Base-by-base conservation (phyloP, 139 green algal species). In the Edaphochlamys debaryana region DNA sequence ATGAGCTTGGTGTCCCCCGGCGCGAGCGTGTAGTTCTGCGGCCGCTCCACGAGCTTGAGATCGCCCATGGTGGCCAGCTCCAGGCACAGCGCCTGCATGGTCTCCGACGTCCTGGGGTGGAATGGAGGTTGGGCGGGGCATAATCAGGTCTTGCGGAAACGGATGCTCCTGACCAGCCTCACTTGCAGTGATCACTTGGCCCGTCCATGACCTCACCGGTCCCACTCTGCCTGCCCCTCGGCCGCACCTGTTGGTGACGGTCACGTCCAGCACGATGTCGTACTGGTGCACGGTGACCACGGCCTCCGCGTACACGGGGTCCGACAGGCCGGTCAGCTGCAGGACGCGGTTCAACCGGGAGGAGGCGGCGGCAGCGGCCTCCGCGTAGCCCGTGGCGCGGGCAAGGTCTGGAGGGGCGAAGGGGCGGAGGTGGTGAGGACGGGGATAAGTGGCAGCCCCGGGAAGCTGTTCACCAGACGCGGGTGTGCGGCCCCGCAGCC, bases 51-150 rank as follows among this genome's bases (percentile, higher is more conserved):
- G 66, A 99, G 94, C 92, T 99, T 99, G 19, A 99, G 91, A 89
- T 99, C 97, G 3, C 97, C 97, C 96, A 99, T 98, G 64, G 97
- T 99, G 74, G 97, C 96, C 69, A 99, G 91, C 94, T 99, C 97
- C 87, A 99, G 90, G 79, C 86, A 95, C 79, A 99, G 88, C 88
- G 98, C 98, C 88, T 98, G 94, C 70, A 93, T 86, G 27, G 92
- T 96, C 76, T 96, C 92, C 13, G 40, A 27, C 0, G 82, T 91
- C 60, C 77, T 83, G 74, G 30, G 29, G 54, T 29, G 54, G 23
- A 29, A 5, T 32, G 23, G 54, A 30, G 54, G 54, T 32, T 19
- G 20, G 20, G 23, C 20, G 15, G 54, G 54, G 54, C n/a, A n/a
- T n/a, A n/a, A n/a, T n/a, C n/a, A n/a, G n/a, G n/a, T n/a, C n/a